A percentile compares a stretch with the other conserved stretches of the same genome.
phyloP scores from a whole-genome alignment of 495 filamentous ascomycete genomes.

The Gamarada debralockiae region DNA sequence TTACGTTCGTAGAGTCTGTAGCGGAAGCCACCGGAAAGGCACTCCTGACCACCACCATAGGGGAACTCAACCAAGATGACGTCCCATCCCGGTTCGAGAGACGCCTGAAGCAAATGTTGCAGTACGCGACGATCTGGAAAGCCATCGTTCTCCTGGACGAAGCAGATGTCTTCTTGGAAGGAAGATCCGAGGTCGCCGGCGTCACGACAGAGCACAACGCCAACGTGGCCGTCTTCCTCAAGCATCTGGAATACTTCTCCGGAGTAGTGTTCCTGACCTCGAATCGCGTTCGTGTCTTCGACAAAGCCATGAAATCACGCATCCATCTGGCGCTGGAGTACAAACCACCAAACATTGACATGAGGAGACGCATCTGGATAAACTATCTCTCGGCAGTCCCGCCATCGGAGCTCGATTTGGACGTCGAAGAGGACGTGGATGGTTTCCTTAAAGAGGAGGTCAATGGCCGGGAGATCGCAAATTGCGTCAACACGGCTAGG shows the following conservation, averaged over 20 bases:
- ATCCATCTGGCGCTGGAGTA: conserved; percentile 33
- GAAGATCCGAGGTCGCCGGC: conserved; percentile 20
- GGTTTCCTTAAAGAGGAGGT: neutral
- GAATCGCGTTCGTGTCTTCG: conserved; percentile 44
- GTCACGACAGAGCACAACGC: neutral
- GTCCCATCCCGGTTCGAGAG: conserved; percentile 6
- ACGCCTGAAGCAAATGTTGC: conserved; percentile 8
- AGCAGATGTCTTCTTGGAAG: too few relatives aligned
- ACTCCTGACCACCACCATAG: conserved; percentile 38
- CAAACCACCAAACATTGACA: neutral
- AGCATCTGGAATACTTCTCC: neutral
- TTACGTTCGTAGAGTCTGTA: conserved; percentile 7
- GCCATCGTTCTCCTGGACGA: conserved; percentile 38
- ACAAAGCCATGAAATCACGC: conserved; percentile 48
- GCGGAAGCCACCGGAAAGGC: conserved; percentile 9
- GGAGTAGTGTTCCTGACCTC: conserved; percentile 47
- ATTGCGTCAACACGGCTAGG: neutral
- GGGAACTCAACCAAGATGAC: conserved; percentile 48
- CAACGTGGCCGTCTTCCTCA: neutral
- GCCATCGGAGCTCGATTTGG: neutral
- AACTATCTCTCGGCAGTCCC: neutral
- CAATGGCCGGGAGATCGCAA: neutral
- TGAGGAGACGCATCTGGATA: neutral
- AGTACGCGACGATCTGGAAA: conserved; percentile 20
- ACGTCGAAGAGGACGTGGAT: neutral